phyloP scores from a whole-genome alignment of 148 eudicot species.

The Cornus controversa region DNA sequence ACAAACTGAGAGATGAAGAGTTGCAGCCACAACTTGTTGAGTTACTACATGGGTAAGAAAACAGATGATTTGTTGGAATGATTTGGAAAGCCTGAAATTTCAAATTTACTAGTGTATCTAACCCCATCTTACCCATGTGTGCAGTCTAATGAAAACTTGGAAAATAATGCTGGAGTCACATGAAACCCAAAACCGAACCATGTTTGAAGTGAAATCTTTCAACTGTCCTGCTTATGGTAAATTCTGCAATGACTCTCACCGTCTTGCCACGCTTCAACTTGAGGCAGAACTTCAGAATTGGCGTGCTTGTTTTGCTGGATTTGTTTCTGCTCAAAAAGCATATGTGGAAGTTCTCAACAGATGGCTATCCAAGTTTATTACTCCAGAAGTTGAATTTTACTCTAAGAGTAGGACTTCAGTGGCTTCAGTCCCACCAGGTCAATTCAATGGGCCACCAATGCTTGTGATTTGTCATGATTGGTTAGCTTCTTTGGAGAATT shows the following conservation, averaged over 20 bases:
- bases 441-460: slow-evolving; percentile 33
- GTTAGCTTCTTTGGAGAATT: slow-evolving; percentile 37
- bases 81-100: neutral
- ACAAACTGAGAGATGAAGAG: slow-evolving; percentile 60
- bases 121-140: neutral
- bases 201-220: slow-evolving; percentile 37
- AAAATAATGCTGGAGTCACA: slow-evolving; percentile 47
- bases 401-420: slow-evolving; percentile 11
- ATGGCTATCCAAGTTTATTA: slow-evolving; percentile 45
- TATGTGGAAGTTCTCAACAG: slow-evolving; percentile 37
- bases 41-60: slow-evolving; percentile 51
- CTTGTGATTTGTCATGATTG: slow-evolving; percentile 38
- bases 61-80: neutral
- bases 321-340: slow-evolving; percentile 39
- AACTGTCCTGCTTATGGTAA: slow-evolving; percentile 20
- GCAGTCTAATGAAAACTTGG: slow-evolving; percentile 54
- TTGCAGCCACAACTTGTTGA: slow-evolving; percentile 61
- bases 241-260: slow-evolving; percentile 38
- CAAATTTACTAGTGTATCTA: neutral
- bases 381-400: slow-evolving; percentile 23
- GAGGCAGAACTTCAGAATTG: slow-evolving; percentile 50
- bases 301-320: slow-evolving; percentile 39
- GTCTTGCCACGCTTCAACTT: slow-evolving; percentile 47
- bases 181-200: slow-evolving; percentile 40
- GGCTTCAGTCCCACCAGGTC: slow-evolving; percentile 17